Percentiles rank a stretch among this genome's conserved stretches.
phyloP scores from a whole-genome alignment of 1,139 yeast genomes.

The Suhomyces panamericanus region DNA sequence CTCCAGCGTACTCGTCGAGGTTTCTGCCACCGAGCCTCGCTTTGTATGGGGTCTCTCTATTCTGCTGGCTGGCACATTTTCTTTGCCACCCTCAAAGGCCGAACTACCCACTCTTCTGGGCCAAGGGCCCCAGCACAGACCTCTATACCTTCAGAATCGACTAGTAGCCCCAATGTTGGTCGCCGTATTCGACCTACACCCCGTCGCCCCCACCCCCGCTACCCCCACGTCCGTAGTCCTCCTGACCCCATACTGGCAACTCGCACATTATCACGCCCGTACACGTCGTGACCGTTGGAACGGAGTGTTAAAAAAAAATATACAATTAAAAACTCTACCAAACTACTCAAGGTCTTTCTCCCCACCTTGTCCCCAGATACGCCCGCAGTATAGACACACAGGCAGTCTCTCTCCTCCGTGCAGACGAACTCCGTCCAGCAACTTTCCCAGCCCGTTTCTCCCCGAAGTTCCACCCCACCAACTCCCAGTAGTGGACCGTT shows the following conservation, averaged over 20 bases:
- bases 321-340: constrained; percentile 9
- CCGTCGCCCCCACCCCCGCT: neutral
- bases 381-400: neutral
- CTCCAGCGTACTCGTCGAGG: too few relatives aligned
- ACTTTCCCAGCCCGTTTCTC: neutral
- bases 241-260: neutral
- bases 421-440: neutral
- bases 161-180: too few relatives aligned
- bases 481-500: constrained; percentile 1
- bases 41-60: neutral
- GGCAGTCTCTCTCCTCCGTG: neutral
- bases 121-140: too few relatives aligned
- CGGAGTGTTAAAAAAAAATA: constrained; percentile 11
- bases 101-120: neutral
- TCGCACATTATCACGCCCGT: constrained; percentile 1
- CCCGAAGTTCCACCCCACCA: neutral
- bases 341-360: constrained; percentile 3
- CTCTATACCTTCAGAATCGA: too few relatives aligned
- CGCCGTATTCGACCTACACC: too few relatives aligned
- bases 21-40: too few relatives aligned
- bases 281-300: constrained; percentile 14
- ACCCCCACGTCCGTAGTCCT: neutral
- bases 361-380: neutral
- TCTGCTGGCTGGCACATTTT: neutral
- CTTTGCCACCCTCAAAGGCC: neutral